Percentiles rank a stretch among this genome's conserved stretches.
These are phyloP conservation scores for Neoarthrinium moseri DNA, from an alignment of 2,329 filamentous ascomycete species.

Conservation along the genomic window DNA sequence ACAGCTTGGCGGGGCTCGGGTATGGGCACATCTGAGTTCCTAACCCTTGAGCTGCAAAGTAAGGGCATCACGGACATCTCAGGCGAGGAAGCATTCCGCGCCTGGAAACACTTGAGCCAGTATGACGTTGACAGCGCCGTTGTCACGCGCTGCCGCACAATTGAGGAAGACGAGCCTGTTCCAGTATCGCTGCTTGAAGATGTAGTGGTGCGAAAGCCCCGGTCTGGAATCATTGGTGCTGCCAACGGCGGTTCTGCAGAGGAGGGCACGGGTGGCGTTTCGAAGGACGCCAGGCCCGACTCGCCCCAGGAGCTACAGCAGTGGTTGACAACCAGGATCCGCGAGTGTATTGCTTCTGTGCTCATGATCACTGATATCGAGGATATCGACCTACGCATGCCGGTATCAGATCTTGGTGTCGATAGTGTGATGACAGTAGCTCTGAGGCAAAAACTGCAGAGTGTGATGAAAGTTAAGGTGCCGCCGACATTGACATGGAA, in stretches of 20 bases:
- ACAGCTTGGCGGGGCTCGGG: constrained; percentile 40
- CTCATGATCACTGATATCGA: constrained; percentile 4
- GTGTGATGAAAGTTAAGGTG: constrained; percentile 1
- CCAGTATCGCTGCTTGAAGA: constrained; percentile 26
- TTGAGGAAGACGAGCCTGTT: constrained; percentile 29
- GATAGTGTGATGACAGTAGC: constrained; percentile 3
- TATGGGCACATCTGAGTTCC: constrained; percentile 33
- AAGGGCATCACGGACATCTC: constrained; percentile 42
- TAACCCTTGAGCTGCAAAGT: constrained; percentile 36
- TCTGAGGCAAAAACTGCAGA: neutral
- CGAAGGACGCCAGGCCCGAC: neutral
- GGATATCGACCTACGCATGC: neutral
- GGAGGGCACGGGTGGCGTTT: neutral
- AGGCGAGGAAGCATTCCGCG: constrained; percentile 37
- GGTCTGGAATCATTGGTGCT: no score
- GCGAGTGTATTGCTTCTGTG: constrained; percentile 1
- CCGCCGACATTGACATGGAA: constrained; percentile 3
- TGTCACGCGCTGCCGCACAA: constrained; percentile 28
- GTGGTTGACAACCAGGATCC: neutral
- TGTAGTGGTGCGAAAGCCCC: constrained; percentile 18
- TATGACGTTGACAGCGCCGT: constrained; percentile 37
- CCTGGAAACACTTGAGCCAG: constrained; percentile 35
- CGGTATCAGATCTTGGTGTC: neutral
- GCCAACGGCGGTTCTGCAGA: no score
- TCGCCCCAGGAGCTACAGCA: neutral